Evolutionary conservation across 805 yeast genomes (phyloP).

Genomic region (Candida gorgasii): DNA sequence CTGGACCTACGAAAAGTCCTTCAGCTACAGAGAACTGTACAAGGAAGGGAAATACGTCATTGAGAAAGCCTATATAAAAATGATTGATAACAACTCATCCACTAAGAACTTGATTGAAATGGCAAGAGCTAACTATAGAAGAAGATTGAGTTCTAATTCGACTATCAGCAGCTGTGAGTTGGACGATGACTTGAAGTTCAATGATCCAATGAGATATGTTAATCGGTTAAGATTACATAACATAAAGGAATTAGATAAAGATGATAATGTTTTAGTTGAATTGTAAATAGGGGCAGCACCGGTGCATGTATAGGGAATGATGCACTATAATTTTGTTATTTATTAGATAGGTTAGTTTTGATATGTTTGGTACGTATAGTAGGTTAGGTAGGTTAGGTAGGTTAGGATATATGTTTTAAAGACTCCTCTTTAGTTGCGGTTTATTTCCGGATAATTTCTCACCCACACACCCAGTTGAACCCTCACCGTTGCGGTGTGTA

Average conservation of each 20-base stretch:
- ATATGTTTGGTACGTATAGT: too few species aligned
- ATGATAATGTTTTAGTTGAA: slow-evolving; percentile 20
- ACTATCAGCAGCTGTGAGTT: slow-evolving; percentile 15
- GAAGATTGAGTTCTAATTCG: slow-evolving; percentile 20
- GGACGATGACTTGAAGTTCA: slow-evolving; percentile 19
- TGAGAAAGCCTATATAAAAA: slow-evolving; percentile 35
- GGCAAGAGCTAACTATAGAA: slow-evolving; percentile 23
- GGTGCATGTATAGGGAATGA: too few species aligned
- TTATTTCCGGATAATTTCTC: too few species aligned
- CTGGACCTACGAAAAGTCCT: slow-evolving; percentile 44
- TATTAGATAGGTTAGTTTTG: slow-evolving; percentile 6
- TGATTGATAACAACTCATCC: slow-evolving; percentile 36
- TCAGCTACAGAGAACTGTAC: slow-evolving; percentile 34
- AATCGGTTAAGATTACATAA: slow-evolving; percentile 20
- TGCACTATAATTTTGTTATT: too few species aligned
- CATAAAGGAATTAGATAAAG: slow-evolving; percentile 18
- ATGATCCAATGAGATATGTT: slow-evolving; percentile 13
- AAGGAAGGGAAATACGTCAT: slow-evolving; percentile 48
- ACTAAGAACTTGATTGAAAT: slow-evolving; percentile 33
- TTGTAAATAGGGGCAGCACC: too few species aligned
- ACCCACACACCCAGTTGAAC: too few species aligned
- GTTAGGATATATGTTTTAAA: slow-evolving; percentile 1
- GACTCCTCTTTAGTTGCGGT: slow-evolving; percentile 1
- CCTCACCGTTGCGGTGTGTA: too few species aligned
- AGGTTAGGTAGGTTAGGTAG: slow-evolving; percentile 9